phyloP scores from a whole-genome alignment of 805 yeast genomes.

The Sugiyamaella qingdaonensis region DNA sequence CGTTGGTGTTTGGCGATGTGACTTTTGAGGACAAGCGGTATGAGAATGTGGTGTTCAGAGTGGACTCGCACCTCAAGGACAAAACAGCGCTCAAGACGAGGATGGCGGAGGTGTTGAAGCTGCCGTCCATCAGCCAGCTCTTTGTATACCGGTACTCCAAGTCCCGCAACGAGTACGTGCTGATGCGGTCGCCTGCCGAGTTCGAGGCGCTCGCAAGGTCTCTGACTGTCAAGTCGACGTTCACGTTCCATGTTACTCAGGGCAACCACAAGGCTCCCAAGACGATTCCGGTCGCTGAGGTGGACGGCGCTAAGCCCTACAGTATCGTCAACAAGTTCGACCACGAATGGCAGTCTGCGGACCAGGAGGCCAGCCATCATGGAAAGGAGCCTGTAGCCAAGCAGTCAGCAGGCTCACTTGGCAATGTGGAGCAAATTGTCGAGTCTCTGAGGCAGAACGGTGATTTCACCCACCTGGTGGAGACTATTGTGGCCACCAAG shows the following conservation, averaged over 20 bases:
- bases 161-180: slow-evolving; percentile 12
- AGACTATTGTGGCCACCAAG: neutral
- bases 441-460: neutral
- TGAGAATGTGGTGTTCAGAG: slow-evolving; percentile 2
- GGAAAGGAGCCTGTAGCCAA: neutral
- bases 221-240: slow-evolving; percentile 14
- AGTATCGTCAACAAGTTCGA: neutral
- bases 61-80: slow-evolving; percentile 1
- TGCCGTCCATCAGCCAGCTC: neutral
- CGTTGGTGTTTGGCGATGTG: neutral
- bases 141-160: slow-evolving; percentile 18
- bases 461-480: neutral
- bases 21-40: slow-evolving; percentile 8
- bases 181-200: slow-evolving; percentile 9
- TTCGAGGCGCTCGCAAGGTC: slow-evolving; percentile 15
- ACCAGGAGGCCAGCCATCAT: neutral
- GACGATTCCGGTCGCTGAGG: neutral
- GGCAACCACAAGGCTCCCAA: neutral
- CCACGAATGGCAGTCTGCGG: neutral
- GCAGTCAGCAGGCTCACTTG: neutral
- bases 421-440: neutral
- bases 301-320: neutral
- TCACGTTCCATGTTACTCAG: neutral
- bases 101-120: neutral
- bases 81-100: slow-evolving; percentile 2